Conservation (phyloP, 495 filamentous ascomycete genomes). For the Hypoxylon subgilvum region DNA sequence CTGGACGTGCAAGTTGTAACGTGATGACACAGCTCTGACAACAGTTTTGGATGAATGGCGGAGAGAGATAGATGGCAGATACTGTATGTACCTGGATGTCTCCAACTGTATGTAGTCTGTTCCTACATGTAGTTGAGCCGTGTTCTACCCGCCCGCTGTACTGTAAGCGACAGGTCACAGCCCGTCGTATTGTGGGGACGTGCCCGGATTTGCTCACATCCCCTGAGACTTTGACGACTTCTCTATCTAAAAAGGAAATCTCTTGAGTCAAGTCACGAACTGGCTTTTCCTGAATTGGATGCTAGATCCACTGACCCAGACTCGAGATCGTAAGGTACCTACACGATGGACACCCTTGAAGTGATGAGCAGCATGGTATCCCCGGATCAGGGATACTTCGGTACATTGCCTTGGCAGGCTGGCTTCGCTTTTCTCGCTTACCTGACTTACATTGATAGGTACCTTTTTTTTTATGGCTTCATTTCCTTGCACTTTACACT, state of each 20-base stretch:
- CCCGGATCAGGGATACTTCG: constrained; percentile 31
- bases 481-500: constrained; percentile 14
- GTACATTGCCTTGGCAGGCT: constrained; percentile 16
- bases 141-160: too few species aligned
- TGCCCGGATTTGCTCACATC: constrained; percentile 25
- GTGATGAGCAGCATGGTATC: constrained; percentile 37
- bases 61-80: too few species aligned
- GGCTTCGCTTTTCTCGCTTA: constrained; percentile 2
- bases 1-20: too few species aligned
- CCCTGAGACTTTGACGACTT: constrained; percentile 29
- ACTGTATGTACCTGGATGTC: too few species aligned
- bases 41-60: too few species aligned
- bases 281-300: constrained; percentile 19
- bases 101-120: too few species aligned
- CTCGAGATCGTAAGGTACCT: constrained; percentile 22
- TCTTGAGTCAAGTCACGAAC: constrained; percentile 31
- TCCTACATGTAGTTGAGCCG: too few species aligned
- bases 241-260: constrained; percentile 35
- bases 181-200: constrained; percentile 20
- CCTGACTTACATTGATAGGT: too few species aligned
- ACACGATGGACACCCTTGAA: constrained; percentile 7
- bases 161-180: too few species aligned
- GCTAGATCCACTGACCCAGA: constrained; percentile 9
- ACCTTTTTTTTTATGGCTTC: constrained; percentile 19
- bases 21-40: too few species aligned